These are phyloP conservation scores for Diplodia seriata DNA, from an alignment of 2,329 filamentous ascomycete genomes.

Conservation along the genomic window DNA sequence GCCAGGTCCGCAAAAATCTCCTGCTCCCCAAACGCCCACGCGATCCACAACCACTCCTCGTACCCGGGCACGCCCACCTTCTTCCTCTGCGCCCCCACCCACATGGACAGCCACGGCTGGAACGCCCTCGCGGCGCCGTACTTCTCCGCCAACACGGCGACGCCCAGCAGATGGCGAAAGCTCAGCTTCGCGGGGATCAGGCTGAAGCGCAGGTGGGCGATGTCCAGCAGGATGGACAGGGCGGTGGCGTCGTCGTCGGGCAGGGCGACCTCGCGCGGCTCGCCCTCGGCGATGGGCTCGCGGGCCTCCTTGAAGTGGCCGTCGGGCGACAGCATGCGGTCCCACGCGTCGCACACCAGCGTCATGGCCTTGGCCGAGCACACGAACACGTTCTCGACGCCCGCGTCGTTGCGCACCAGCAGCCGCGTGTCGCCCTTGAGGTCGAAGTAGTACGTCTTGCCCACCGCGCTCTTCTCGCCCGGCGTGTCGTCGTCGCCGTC, in stretches of 20 bases:
- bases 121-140: conserved; percentile 42
- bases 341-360: conserved; percentile 38
- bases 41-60: conserved; percentile 42
- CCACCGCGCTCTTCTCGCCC: background rate
- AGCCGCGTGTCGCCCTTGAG: conserved; percentile 15
- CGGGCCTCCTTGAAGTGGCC: conserved; percentile 29
- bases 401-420: background rate
- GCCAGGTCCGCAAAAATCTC: conserved; percentile 36
- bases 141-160: conserved; percentile 41
- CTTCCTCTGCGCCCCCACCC: conserved; percentile 34
- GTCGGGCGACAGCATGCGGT: conserved; percentile 35
- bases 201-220: conserved; percentile 42
- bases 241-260: conserved; percentile 44
- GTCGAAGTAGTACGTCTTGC: conserved; percentile 7
- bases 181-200: conserved; percentile 39
- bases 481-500: conserved; percentile 1
- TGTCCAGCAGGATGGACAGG: conserved; percentile 43
- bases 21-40: conserved; percentile 39
- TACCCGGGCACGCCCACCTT: conserved; percentile 33
- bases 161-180: conserved; percentile 38
- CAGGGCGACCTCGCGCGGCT: conserved; percentile 37
- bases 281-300: background rate
- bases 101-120: conserved; percentile 40
- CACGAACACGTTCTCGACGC: conserved; percentile 32
- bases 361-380: conserved; percentile 34